phyloP scores from a whole-genome alignment of 208 protist genomes.

The Trichomonas vaginalis region DNA sequence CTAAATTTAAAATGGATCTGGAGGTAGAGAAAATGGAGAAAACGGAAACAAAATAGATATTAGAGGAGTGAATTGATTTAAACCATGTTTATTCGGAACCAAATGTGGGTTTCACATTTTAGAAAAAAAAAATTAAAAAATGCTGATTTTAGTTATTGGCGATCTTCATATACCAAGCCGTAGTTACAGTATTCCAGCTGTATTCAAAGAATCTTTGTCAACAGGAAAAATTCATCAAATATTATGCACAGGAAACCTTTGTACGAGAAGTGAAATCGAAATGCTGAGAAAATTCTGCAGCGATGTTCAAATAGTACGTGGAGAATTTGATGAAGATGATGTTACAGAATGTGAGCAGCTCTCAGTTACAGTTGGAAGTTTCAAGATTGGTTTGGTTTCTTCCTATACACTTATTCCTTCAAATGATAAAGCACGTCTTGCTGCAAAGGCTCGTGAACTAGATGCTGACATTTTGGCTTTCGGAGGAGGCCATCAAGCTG shows the following conservation, averaged over 20 bases:
- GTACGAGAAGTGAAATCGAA: conserved; percentile 43
- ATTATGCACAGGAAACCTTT: conserved; percentile 94
- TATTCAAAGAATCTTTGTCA: conserved; percentile 79
- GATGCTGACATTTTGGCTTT: conserved; percentile 89
- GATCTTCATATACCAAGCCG: conserved; percentile 92
- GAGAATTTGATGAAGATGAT: neutral
- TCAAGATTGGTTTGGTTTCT: neutral
- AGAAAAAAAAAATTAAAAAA: neutral
- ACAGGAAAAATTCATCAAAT: conserved; percentile 81
- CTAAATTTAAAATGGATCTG: too few species aligned
- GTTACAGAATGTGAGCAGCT: neutral
- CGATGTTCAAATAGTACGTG: neutral
- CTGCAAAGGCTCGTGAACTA: conserved; percentile 46
- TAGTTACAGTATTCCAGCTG: conserved; percentile 63
- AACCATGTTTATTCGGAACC: too few species aligned
- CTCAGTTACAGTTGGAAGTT: neutral
- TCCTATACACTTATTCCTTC: neutral
- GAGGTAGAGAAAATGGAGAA: too few species aligned
- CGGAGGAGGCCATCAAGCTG: conserved; percentile 68
- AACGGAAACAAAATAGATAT: too few species aligned
- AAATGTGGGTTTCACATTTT: neutral
- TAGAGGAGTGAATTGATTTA: too few species aligned
- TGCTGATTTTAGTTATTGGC: conserved; percentile 74
- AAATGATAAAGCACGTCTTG: neutral
- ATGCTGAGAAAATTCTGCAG: neutral